Evolutionary conservation across 805 yeast species (phyloP), one percentile per base, ranked within the genome.

Genomic region (Starmerella asiatica): DNA sequence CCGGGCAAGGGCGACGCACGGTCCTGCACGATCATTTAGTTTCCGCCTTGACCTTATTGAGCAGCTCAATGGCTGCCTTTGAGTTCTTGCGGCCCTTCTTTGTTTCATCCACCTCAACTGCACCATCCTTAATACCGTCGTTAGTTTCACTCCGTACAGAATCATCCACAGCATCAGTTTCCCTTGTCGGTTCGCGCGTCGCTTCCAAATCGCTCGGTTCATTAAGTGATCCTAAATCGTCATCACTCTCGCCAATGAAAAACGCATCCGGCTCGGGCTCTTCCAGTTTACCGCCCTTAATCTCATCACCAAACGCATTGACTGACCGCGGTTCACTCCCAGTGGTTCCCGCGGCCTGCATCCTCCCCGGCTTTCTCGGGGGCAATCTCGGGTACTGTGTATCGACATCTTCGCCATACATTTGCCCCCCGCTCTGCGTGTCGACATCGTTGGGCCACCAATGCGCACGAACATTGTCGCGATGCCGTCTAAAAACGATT

Each of bases 171-270:
- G 17, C 15, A 12, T 35, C 21, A 14, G 29, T 21, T 4, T 21
- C 31, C 33, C 34, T 34, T 34, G 12, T 21, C 14, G 38, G n/a
- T 14, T 32, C 23, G 28, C 24, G 32, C 31, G 32, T 44, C 24
- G 6, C 18, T 5, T 14, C 17, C 20, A 7, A 8, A 12, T 9
- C 20, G 26, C 12, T 26, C 14, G n/a, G 20, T 15, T 52, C 52
- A 36, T 42, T 40, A 14, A 46, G 46, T 24, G 44, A 39, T 5
- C 44, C 50, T 19, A 50, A 39, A 18, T 47, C 49, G 40, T 49
- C 53, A 37, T 53, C 57, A 38, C 54, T 49, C 34, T 53, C 57
- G 32, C 55, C 56, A 34, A 53, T 53, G 35, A 52, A 51, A 41
- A 53, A 53, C 14, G 56, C 55, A 27, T 52, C 56, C 7, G 53